Conservation (phyloP, 225 moss, liverwort and hornwort species). For the Marchantia paleacea region DNA sequence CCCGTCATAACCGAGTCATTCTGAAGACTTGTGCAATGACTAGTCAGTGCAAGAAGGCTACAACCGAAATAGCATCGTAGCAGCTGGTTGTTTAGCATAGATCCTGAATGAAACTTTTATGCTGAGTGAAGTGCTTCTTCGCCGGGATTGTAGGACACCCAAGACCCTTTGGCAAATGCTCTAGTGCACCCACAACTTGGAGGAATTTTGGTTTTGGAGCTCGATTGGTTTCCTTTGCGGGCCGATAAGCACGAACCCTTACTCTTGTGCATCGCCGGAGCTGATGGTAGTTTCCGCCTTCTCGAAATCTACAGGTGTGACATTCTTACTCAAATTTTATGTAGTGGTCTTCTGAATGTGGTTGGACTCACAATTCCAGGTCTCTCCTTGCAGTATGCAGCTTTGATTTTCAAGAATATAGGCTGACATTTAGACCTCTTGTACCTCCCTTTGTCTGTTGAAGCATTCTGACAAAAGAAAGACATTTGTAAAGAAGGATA, state of each 20-base stretch:
- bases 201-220: constrained; percentile 89
- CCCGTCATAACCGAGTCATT: background rate
- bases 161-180: constrained; percentile 85
- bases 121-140: background rate
- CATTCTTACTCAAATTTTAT: background rate
- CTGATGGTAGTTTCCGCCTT: constrained; percentile 97
- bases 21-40: background rate
- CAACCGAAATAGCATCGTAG: background rate
- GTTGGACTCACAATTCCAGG: background rate
- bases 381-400: background rate
- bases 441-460: background rate
- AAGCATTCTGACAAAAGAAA: background rate
- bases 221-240: constrained; percentile 96
- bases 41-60: background rate
- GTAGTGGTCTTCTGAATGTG: background rate
- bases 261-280: constrained; percentile 90
- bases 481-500: background rate
- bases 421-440: background rate
- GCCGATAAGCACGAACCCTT: constrained; percentile 95
- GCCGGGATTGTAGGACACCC: constrained; percentile 65
- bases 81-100: background rate
- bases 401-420: background rate
- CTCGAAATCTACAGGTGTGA: constrained; percentile 83
- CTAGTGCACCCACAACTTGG: constrained; percentile 93
- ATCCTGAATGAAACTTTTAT: background rate